Base-by-base conservation (phyloP, 495 filamentous ascomycete genomes). In the Cercophora newfieldiana region DNA sequence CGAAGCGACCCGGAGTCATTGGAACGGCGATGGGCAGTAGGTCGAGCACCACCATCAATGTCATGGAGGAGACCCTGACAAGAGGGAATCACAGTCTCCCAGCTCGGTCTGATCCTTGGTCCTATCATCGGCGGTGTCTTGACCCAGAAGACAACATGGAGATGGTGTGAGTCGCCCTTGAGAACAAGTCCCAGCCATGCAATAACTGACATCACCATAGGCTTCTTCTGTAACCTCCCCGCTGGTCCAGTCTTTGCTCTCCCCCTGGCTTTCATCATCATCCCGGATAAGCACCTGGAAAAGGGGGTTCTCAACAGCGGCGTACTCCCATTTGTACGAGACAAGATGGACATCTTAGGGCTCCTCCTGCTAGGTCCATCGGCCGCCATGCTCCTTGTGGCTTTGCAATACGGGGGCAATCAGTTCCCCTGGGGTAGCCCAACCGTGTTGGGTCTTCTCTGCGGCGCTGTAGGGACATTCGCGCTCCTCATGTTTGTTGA, bases 61-160 rank as follows among this genome's bases (percentile, higher is more conserved):
- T 21, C 7, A 30, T 5, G 10, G 7, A 3, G 16, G 7, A 2
- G 37, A 31, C 10, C 25, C 51, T 64, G 5, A 21, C 37, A 44
- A 58, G 18, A 29, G 37, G n/a, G n/a, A 26, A 31, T 16, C 3
- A 14, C 29, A 76, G 77, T 71, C 21, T 69, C 71, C 0, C 77
- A 79, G 53, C 31, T 76, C 2, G 75, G 75, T n/a, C 47, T 87
- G 7, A 67, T 79, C 14, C 57, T 70, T n/a, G 77, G 76, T 0
- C 88, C 88, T 0, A 61, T 90, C 26, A 67, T 90, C 22, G 87
- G 88, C 54, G 89, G 89, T 25, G 81, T 83, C 0, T 86, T 92
- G 56, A 91, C 89, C 3, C 53, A 77, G 47, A 54, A 61, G 14
- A 56, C 55, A n/a, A 60, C 58, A 1, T 70, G 64, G 68, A 60